phyloP scores from a whole-genome alignment of 768 basidiomycete species.

The Exidia glandulosa region DNA sequence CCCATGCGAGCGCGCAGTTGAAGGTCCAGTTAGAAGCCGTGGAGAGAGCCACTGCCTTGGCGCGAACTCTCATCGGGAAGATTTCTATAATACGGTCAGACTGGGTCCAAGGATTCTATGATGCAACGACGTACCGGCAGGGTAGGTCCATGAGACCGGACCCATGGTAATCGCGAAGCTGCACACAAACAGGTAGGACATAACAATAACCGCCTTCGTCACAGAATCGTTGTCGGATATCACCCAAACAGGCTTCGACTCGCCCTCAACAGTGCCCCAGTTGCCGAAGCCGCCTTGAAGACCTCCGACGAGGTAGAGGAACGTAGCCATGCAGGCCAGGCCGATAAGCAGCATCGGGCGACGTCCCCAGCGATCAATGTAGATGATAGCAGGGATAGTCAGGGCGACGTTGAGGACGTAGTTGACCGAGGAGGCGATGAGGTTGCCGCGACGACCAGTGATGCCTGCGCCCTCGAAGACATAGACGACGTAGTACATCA shows the following conservation, averaged over 20 bases:
- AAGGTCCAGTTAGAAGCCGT: conserved; percentile 42
- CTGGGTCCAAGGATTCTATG: too few relatives aligned
- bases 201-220: conserved; percentile 65
- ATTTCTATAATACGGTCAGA: conserved; percentile 6
- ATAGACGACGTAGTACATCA: conserved; percentile 42
- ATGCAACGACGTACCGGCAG: conserved; percentile 60
- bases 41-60: conserved; percentile 42
- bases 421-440: conserved; percentile 64
- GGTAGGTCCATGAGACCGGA: conserved; percentile 55
- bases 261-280: conserved; percentile 40
- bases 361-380: conserved; percentile 60
- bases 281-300: conserved; percentile 56
- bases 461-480: conserved; percentile 71
- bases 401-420: conserved; percentile 32
- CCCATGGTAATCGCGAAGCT: conserved; percentile 38
- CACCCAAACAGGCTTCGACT: conserved; percentile 39
- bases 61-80: conserved; percentile 35
- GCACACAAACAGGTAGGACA: conserved; percentile 68
- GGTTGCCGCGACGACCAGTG: conserved; percentile 60
- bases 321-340: conserved; percentile 61
- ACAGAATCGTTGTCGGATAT: conserved; percentile 41
- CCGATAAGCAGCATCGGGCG: conserved; percentile 63
- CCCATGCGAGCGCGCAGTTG: conserved; percentile 66
- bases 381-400: conserved; percentile 34
- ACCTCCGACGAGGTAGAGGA: conserved; percentile 66